Evolutionary conservation across 345 rosid genomes (phyloP).

Genomic region (Carallia brachiata): DNA sequence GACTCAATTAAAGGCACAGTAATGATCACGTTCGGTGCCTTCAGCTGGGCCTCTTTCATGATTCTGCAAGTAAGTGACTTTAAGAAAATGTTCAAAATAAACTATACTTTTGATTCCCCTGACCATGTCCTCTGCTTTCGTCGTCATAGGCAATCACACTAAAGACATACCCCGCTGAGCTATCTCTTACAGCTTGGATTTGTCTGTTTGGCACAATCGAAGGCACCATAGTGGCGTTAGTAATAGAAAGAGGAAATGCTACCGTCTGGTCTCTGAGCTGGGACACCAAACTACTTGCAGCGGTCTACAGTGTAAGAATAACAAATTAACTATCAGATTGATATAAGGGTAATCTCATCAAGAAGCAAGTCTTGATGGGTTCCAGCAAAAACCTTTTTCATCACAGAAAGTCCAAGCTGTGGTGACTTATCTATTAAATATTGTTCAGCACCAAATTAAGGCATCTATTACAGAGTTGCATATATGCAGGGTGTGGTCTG

Average conservation of each 20-base stretch:
- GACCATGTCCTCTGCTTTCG: background rate
- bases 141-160: constrained; percentile 57
- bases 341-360: no score
- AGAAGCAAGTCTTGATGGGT: no score
- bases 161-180: constrained; percentile 69
- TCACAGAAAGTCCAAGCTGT: no score
- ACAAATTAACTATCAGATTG: no score
- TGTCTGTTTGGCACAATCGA: constrained; percentile 70
- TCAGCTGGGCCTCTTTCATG: constrained; percentile 74
- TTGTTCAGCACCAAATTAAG: background rate
- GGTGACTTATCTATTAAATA: background rate
- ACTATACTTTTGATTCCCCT: background rate
- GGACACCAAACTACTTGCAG: constrained; percentile 73
- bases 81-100: no score
- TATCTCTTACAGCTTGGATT: constrained; percentile 80
- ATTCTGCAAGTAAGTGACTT: constrained; percentile 55
- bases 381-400: no score
- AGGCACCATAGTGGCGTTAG: constrained; percentile 50
- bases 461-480: background rate
- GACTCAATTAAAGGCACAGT: constrained; percentile 61
- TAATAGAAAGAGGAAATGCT: constrained; percentile 67
- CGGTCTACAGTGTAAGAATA: constrained; percentile 64
- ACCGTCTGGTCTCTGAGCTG: constrained; percentile 57
- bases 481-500: constrained; percentile 70
- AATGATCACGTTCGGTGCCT: constrained; percentile 59